phyloP scores from a whole-genome alignment of 2,329 filamentous ascomycete species.

The Phialophora expanda region DNA sequence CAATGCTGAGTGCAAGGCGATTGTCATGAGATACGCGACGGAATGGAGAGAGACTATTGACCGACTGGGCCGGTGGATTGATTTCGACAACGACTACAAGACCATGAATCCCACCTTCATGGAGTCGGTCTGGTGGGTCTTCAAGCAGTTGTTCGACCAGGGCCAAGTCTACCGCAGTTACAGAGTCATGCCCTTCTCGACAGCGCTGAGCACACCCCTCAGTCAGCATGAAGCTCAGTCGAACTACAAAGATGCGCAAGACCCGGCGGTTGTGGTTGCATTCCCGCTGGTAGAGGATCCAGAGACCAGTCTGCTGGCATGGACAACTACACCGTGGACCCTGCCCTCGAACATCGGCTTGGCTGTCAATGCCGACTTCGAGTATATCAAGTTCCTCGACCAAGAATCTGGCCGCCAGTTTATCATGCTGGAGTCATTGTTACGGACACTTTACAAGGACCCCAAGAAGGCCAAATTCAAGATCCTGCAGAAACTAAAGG shows the following conservation, averaged over 20 bases:
- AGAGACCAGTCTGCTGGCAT: conserved; percentile 73
- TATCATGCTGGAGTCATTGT: conserved; percentile 76
- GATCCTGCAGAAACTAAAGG: conserved; percentile 73
- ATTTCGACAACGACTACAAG: conserved; percentile 95
- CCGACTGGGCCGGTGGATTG: conserved; percentile 84
- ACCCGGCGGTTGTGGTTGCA: conserved; percentile 80
- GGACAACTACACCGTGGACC: conserved; percentile 85
- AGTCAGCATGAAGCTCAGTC: conserved; percentile 90
- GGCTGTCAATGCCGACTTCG: conserved; percentile 75
- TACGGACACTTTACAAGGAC: conserved; percentile 82
- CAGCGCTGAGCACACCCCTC: conserved; percentile 78
- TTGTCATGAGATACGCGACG: conserved; percentile 81
- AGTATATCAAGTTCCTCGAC: conserved; percentile 80
- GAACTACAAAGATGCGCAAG: conserved; percentile 86
- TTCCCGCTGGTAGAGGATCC: conserved; percentile 79
- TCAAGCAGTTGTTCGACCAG: conserved; percentile 85
- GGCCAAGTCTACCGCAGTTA: conserved; percentile 82
- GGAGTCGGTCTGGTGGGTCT: conserved; percentile 92
- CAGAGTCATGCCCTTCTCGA: conserved; percentile 88
- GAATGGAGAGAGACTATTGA: conserved; percentile 86
- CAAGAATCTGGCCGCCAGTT: conserved; percentile 77
- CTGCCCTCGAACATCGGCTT: conserved; percentile 76
- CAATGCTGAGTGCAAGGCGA: conserved; percentile 82
- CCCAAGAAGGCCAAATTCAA: conserved; percentile 91
- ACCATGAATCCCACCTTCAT: conserved; percentile 89